Base-by-base conservation (phyloP, 768 basidiomycete species). In the Calocybe indica region DNA sequence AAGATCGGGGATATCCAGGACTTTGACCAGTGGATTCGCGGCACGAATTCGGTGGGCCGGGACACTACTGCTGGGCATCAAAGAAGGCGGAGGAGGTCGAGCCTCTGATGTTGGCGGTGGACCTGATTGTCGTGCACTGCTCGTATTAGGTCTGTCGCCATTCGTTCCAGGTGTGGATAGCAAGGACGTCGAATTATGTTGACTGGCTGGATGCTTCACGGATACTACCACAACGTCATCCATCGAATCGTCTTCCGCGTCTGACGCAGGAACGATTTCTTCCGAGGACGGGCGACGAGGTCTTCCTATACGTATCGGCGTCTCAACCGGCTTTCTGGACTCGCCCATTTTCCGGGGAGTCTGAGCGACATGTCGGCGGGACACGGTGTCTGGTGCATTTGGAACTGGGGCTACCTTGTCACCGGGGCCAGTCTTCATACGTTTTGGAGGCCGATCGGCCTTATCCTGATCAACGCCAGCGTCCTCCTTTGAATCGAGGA, bases 21-120 rank as follows among this genome's bases (percentile, higher is more conserved):
- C 59, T 54, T 78, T 78, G 13, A 85, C 73, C 4, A 69, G 67
- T 11, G 84, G 80, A 22, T 82, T 79, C 12, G 70, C 68, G 10
- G 62, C 66, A 38, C 79, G 74, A 1, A 60, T 64, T 46, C 75
- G 75, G 58, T 82, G 82, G 3, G 58, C 55, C 22, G 73, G 68
- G 1, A 69, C 42, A 43, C 46, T 56, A 5, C 48, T 7, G 14
- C 6, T 35, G 15, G 34, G 14, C 33, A 13, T 37, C 7, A 36
- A 36, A 45, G 35, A 7, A 5, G 15, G 28, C 30, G 12, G 28
- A 32, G 28, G 42, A 31, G 10, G 42, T 5, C 14, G 30, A 30
- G 8, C 12, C 30, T 6, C n/a, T n/a, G 11, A 12, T 15, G 15
- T 31, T 33, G 7, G 37, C 11, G 15, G 22, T 8, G 8, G 30